Evolutionary conservation across 164 flowering plant species (phyloP), one percentile per base, ranked within the genome.

Genomic region (Pachysandra terminalis): DNA sequence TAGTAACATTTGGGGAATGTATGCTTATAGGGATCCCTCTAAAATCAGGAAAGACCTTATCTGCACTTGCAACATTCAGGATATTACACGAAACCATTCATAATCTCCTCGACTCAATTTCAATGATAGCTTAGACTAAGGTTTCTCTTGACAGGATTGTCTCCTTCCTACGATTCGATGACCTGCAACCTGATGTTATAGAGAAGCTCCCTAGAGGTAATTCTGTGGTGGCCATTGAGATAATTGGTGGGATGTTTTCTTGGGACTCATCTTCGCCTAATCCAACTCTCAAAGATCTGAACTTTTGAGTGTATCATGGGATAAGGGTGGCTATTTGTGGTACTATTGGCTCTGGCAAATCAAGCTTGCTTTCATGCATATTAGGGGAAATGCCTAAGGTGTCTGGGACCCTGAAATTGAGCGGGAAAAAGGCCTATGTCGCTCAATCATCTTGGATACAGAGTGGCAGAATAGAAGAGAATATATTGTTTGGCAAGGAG

Each of bases 391-490:
- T 87, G 14, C 81, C 83, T 1, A 79, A 74, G 66, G 27, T 79
- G 2, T 78, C 85, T 40, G 91, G 91, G 28, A 59, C 57, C 4
- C 26, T 83, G 57, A 74, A 65, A 57, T 16, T 86, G 56, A 61
- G 79, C 56, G 87, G 87, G 23, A 64, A 69, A 17, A 75, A 69
- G 74, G 81, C 81, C 0, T 80, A 79, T 66, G 87, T 80, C 21
- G 64, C 83, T 35, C 86, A 83, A 63, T 74, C 78, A 40, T n/a
- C n/a, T n/a, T n/a, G n/a, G n/a, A n/a, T n/a, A n/a, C n/a, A n/a
- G n/a, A n/a, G n/a, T n/a, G n/a, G 95, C 5, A 93, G 73, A 71
- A 84, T 93, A 27, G 91, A 84, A 70, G 96, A 93, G 2, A 93
- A 93, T 68, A 85, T 93, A 59, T 76, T 93, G 78, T 93, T 90